Base-by-base conservation (phyloP, 257 asterid species). In the Solanum chilense region DNA sequence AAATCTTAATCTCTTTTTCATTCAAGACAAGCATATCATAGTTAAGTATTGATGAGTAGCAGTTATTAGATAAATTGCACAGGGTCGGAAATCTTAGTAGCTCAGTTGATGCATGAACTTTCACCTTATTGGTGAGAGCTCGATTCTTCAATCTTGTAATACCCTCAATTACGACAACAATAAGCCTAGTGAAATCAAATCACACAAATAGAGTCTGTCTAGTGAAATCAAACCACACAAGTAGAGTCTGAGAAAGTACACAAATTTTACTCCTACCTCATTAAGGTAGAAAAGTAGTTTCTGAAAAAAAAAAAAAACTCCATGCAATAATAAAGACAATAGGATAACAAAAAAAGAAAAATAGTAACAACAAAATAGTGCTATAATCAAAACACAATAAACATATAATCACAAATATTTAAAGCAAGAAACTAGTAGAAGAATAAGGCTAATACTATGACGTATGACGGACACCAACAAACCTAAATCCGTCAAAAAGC, bases 221-320 rank as follows among this genome's bases (percentile, higher is more conserved):
- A 44, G 52, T 45, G 52, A 45, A 12, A 47, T 47, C 2, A 45
- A 45, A 45, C 13, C 18, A 13, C 7, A n/a, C 70, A 25, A 64
- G 18, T 25, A 2, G 35, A 23, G 33, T 1, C 3, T 7, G 9
- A 12, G 9, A 5, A 66, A 18, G 1, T 60, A 64, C 20, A 25
- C 73, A 64, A 10, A n/a, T 33, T 25, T 64, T 64, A 64, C 73
- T 3, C 35, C 35, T 12, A 64, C 1, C 20, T 66, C 10, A 5
- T 27, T 3, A 7, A 66, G 20, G 20, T 27, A 1, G 5, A 27
- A 1, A 66, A 27, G 21, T 13, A 12, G 3, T 13, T 27, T 66
- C 11, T 15, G 0, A 66, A 66, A 35, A 10, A 66, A 0, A 0
- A 66, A 66, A 35, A 10, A 66, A 0, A 4, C 74, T 12, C 20